A percentile compares a stretch with the other conserved stretches of the same genome.
Evolutionary conservation across 495 filamentous ascomycete genomes (phyloP).

Genomic region (Penicillium chermesinum): DNA sequence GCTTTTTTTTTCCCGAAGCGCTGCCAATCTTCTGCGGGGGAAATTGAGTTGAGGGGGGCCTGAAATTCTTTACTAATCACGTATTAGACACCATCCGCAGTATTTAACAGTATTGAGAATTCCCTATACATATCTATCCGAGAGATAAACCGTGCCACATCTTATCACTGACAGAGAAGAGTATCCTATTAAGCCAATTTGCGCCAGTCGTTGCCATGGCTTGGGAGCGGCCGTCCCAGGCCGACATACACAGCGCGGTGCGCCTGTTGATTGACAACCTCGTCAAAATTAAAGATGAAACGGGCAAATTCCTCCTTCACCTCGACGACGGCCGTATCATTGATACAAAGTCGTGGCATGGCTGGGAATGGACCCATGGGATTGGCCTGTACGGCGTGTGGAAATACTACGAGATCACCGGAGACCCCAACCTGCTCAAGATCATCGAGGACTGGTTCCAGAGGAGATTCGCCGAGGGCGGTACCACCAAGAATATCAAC

Average conservation of each 20-base stretch:
- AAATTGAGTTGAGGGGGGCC: no score
- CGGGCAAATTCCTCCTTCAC: slow-evolving; percentile 61
- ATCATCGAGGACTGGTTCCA: slow-evolving; percentile 67
- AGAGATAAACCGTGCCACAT: no score
- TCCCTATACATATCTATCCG: no score
- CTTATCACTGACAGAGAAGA: slow-evolving; percentile 5
- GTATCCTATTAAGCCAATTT: not conserved
- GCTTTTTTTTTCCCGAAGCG: no score
- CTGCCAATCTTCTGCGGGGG: no score
- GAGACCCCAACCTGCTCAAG: slow-evolving; percentile 41
- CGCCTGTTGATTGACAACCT: slow-evolving; percentile 60
- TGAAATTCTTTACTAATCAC: no score
- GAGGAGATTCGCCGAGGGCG: slow-evolving; percentile 57
- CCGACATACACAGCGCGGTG: slow-evolving; percentile 51
- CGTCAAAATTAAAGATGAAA: slow-evolving; percentile 64
- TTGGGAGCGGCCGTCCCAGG: slow-evolving; percentile 11
- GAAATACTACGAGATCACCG: slow-evolving; percentile 66
- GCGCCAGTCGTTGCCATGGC: slow-evolving; percentile 15
- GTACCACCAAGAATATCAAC: slow-evolving; percentile 77
- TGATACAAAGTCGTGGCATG: slow-evolving; percentile 72
- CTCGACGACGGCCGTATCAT: slow-evolving; percentile 66
- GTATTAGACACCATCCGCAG: no score
- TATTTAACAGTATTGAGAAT: no score
- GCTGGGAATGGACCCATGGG: slow-evolving; percentile 80
- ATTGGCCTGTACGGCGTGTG: slow-evolving; percentile 73